Base-by-base conservation (phyloP, 2,329 filamentous ascomycete genomes). In the Domatiomyces globalis region DNA sequence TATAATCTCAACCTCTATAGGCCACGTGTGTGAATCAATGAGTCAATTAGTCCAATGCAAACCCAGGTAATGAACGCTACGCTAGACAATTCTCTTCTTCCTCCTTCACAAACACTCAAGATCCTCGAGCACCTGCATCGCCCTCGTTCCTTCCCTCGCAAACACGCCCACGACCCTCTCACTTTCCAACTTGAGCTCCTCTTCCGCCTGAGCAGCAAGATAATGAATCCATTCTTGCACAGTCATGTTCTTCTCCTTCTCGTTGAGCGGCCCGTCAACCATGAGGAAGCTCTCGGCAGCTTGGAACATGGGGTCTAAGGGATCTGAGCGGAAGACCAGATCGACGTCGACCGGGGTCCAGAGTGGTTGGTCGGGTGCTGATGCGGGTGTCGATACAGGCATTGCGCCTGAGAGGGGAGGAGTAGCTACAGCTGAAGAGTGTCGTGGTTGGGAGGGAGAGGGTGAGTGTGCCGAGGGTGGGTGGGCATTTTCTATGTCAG, bases 181-280 rank as follows among this genome's bases (percentile, higher is more conserved):
- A 63, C 88, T 95, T 64, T 94, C 85, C 36, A 75, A 71, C 63
- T 83, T 83, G 51, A 98, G 71, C 65, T 81, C 83, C 67, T 82
- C 79, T 71, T 96, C 89, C 0, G 86, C 87, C 63, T 83, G 74
- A 54, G 77, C 76, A 0, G 92, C 92, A 59, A 92, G 89, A 67
- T 83, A 78, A 52, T 81, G 73, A 42, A 98, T 84, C 87, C 90
- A 98, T 66, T 95, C 82, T 66, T 95, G 87, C 0, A 96, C 87
- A 4, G 82, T 90, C 89, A 98, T 95, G 39, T 77, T 73, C 71
- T 84, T 88, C 71, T 96, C 92, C 0, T 81, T 78, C 49, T 77
- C 84, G 1, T 78, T 83, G 49, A 98, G 69, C 12, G 77, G 77
- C 58, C 82, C 75, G 51, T 57, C 66, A 33, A 62, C 65, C 54